These are phyloP conservation scores for Botrytis medusae DNA, from an alignment of 2,329 filamentous ascomycete genomes.

Conservation along the genomic window DNA sequence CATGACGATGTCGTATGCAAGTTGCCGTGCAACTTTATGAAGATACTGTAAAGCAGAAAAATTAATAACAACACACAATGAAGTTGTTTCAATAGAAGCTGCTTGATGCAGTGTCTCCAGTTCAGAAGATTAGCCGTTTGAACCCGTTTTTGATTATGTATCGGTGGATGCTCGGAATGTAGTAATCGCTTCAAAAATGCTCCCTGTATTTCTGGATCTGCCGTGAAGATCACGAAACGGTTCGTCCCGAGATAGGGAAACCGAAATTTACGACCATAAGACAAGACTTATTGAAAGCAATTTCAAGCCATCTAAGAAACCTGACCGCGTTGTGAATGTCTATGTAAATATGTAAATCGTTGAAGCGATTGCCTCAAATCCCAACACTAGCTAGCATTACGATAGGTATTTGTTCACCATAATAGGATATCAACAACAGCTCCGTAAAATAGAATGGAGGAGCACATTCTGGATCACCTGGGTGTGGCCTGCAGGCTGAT, in stretches of 20 bases:
- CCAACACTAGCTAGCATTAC: background rate
- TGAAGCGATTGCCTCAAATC: background rate
- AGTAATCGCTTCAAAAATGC: background rate
- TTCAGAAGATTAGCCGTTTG: conserved; percentile 10
- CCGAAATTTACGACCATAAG: background rate
- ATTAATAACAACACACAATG: background rate
- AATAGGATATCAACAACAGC: background rate
- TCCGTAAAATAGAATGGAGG: background rate
- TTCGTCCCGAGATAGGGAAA: background rate
- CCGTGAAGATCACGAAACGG: background rate
- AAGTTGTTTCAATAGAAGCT: background rate
- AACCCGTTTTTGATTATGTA: background rate
- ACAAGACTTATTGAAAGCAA: background rate
- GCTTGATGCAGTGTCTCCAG: background rate
- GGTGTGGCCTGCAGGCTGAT: background rate
- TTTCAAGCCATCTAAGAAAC: background rate
- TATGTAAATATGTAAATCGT: background rate
- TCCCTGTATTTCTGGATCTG: conserved; percentile 1
- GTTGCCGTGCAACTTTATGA: background rate
- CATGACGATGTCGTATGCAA: background rate
- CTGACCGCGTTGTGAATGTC: background rate
- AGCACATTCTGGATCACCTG: background rate
- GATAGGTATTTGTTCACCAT: background rate
- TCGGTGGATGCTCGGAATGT: conserved; percentile 12
- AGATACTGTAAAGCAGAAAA: background rate